Conservation (phyloP, 1,284 basidiomycete genomes). For the Salmacisia buchloeana region DNA sequence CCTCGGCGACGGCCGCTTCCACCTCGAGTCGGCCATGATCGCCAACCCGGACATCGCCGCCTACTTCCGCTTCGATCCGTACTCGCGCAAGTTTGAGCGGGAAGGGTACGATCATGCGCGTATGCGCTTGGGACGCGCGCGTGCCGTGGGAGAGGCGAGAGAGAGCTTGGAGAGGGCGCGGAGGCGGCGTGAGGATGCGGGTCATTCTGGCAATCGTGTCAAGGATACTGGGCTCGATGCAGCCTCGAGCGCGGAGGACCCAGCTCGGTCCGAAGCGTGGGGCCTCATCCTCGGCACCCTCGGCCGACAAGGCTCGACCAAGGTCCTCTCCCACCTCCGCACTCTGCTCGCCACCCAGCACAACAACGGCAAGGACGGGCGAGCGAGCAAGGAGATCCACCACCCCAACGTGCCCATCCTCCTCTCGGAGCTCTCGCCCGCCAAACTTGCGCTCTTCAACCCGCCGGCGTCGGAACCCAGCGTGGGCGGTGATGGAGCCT, state of each 20-base stretch:
- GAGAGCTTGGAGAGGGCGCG: constrained; percentile 22
- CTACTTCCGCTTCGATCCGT: constrained; percentile 89
- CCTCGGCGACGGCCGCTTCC: constrained; percentile 95
- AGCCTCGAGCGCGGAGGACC: no score
- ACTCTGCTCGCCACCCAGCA: constrained; percentile 20
- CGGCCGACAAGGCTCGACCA: constrained; percentile 86
- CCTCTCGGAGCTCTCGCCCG: constrained; percentile 89
- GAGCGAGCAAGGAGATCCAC: no score
- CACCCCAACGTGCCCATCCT: constrained; percentile 76
- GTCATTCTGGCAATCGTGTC: background rate
- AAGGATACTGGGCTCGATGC: no score
- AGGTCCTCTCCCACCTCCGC: constrained; percentile 59
- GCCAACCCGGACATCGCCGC: constrained; percentile 93
- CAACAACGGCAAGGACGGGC: constrained; percentile 25
- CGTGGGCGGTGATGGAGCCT: no score
- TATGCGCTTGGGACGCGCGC: constrained; percentile 68
- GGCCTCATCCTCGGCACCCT: constrained; percentile 93
- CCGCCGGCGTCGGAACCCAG: constrained; percentile 14
- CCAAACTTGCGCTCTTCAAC: constrained; percentile 79
- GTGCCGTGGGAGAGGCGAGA: constrained; percentile 62
- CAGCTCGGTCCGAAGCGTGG: no score
- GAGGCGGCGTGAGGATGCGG: background rate
- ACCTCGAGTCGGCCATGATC: constrained; percentile 98
- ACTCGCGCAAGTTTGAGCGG: constrained; percentile 90
- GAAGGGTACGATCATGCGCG: constrained; percentile 85